phyloP scores from a whole-genome alignment of 73 alveolate genomes.

The Effrenium voratum region DNA sequence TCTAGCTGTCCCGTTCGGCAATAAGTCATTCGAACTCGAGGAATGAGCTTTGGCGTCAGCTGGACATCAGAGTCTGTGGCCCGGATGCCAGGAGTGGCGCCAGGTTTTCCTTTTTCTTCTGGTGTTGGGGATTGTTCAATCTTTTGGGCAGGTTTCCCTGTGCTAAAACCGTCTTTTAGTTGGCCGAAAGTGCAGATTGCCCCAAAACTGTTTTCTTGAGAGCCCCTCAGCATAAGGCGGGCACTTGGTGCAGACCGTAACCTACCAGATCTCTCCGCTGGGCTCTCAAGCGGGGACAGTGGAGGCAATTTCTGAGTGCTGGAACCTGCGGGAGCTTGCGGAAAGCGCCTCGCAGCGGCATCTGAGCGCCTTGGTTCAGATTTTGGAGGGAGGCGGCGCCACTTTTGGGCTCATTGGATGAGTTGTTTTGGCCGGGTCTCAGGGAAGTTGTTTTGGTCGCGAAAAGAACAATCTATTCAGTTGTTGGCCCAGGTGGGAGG shows the following conservation, averaged over 20 bases:
- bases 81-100: neutral
- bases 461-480: too few species aligned
- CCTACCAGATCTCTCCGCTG: neutral
- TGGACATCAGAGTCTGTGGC: neutral
- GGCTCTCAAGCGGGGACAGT: neutral
- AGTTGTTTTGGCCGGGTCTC: too few species aligned
- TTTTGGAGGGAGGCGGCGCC: too few species aligned
- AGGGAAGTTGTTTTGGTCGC: too few species aligned
- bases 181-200: neutral
- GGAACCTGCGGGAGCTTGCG: slow-evolving; percentile 83
- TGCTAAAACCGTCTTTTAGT: neutral
- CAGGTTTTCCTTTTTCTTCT: neutral
- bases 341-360: neutral
- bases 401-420: too few species aligned
- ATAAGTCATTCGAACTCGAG: too few species aligned
- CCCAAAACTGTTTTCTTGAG: neutral
- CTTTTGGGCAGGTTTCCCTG: neutral
- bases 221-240: neutral
- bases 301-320: slow-evolving; percentile 21
- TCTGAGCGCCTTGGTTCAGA: neutral
- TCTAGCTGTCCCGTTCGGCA: too few species aligned
- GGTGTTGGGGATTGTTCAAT: neutral
- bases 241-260: neutral
- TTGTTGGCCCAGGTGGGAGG: too few species aligned
- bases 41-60: slow-evolving; percentile 4